Conservation (phyloP, 768 basidiomycete genomes). For the Phallus indusiatus region DNA sequence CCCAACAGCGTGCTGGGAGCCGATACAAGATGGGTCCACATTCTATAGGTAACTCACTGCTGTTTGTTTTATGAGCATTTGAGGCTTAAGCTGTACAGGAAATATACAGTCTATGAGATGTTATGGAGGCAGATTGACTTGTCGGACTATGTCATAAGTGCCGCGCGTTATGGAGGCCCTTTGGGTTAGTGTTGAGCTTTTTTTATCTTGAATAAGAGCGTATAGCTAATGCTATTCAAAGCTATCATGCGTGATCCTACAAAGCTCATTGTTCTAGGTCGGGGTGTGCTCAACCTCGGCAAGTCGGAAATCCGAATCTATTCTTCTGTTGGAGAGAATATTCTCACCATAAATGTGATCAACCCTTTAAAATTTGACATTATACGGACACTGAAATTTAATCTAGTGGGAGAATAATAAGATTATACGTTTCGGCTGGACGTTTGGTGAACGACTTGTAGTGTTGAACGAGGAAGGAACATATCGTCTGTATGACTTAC, state of each 20-base stretch:
- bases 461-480: slow-evolving; percentile 88
- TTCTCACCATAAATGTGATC: slow-evolving; percentile 62
- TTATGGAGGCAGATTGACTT: slow-evolving; percentile 72
- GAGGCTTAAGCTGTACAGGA: slow-evolving; percentile 14
- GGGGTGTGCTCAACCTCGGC: slow-evolving; percentile 42
- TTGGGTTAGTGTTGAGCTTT: slow-evolving; percentile 47
- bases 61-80: not conserved
- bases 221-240: slow-evolving; percentile 21
- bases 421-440: slow-evolving; percentile 80
- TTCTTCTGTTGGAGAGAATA: slow-evolving; percentile 72
- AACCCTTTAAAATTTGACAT: slow-evolving; percentile 21
- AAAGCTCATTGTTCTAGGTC: slow-evolving; percentile 67
- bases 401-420: slow-evolving; percentile 86
- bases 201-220: not conserved
- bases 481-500: slow-evolving; percentile 83
- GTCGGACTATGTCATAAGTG: slow-evolving; percentile 68
- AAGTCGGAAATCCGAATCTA: slow-evolving; percentile 84
- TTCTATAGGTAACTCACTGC: slow-evolving; percentile 55
- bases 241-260: slow-evolving; percentile 82
- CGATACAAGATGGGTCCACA: slow-evolving; percentile 77
- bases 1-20: slow-evolving; percentile 80
- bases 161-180: slow-evolving; percentile 82
- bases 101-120: slow-evolving; percentile 77
- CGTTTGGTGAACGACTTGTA: slow-evolving; percentile 67
- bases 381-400: slow-evolving; percentile 12